Percentiles rank a stretch among this genome's conserved stretches.
Conservation (phyloP, 139 green algal genomes). For the Tetradesmus lagerheimii region DNA sequence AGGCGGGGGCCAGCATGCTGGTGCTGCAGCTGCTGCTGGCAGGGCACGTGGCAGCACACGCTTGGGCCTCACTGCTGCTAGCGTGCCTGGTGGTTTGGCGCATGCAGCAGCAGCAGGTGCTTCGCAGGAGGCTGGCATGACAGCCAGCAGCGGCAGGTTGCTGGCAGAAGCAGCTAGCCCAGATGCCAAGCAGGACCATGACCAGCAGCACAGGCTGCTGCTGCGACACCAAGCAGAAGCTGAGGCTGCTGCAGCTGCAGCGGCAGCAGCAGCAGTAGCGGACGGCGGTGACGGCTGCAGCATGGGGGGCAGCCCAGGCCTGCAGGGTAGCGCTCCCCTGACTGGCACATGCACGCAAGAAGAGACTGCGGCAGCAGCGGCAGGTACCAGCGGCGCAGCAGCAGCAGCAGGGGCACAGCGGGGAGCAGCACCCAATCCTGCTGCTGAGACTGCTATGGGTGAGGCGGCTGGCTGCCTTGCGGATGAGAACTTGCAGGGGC, state of each 20-base stretch:
- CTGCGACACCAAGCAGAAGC: neutral
- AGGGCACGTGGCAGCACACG: neutral
- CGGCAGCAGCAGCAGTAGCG: neutral
- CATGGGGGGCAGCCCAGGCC: neutral
- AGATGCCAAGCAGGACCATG: neutral
- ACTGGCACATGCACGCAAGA: neutral
- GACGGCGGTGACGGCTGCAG: neutral
- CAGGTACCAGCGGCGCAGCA: neutral
- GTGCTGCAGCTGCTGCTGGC: neutral
- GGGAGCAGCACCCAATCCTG: neutral
- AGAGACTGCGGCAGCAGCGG: neutral
- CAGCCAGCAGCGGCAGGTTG: slow-evolving; percentile 1
- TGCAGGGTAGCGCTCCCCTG: neutral
- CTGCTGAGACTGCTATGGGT: neutral
- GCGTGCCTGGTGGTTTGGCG: neutral
- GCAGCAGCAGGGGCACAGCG: neutral
- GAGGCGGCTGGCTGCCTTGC: slow-evolving; percentile 3
- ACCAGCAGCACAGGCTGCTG: slow-evolving; percentile 10
- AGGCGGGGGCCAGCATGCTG: neutral
- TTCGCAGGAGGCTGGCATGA: neutral
- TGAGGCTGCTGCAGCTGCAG: neutral
- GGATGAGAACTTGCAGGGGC: neutral
- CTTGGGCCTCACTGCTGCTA: neutral
- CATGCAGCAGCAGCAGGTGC: neutral
- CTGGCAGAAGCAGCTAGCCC: neutral